Percentiles rank a stretch among this genome's conserved stretches.
phyloP scores from a whole-genome alignment of 768 basidiomycete genomes.

The Boletus rubroflammeus region DNA sequence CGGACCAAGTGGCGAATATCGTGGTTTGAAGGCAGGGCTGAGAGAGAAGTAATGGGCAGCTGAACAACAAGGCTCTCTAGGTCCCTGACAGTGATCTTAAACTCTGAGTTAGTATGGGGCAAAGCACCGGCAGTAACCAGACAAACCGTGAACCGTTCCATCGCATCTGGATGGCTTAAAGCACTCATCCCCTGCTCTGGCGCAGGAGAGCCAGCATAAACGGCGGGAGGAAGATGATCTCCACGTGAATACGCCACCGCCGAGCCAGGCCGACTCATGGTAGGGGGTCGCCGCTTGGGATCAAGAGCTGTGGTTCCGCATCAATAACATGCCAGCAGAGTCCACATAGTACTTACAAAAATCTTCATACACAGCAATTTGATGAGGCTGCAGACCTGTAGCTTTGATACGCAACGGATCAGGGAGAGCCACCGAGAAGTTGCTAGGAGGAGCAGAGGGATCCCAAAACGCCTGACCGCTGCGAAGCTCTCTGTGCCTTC shows the following conservation, averaged over 20 bases:
- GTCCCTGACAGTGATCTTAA: slow-evolving; percentile 43
- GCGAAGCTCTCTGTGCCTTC: slow-evolving; percentile 83
- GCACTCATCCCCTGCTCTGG: slow-evolving; percentile 50
- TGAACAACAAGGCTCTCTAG: slow-evolving; percentile 78
- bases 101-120: slow-evolving; percentile 1
- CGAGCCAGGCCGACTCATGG: slow-evolving; percentile 64
- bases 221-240: slow-evolving; percentile 39
- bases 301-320: slow-evolving; percentile 43
- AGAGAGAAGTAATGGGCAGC: slow-evolving; percentile 66
- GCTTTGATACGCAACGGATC: slow-evolving; percentile 85
- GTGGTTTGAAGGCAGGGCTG: slow-evolving; percentile 73
- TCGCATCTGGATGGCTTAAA: slow-evolving; percentile 72
- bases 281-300: slow-evolving; percentile 47
- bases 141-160: slow-evolving; percentile 83
- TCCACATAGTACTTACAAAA: slow-evolving; percentile 54
- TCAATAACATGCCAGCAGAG: slow-evolving; percentile 11
- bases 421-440: slow-evolving; percentile 70
- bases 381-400: slow-evolving; percentile 75
- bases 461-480: slow-evolving; percentile 87
- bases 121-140: not conserved
- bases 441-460: slow-evolving; percentile 63
- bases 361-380: slow-evolving; percentile 91
- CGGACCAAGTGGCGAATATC: slow-evolving; percentile 83
- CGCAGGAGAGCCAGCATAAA: slow-evolving; percentile 61
- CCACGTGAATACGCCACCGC: slow-evolving; percentile 60